Evolutionary conservation across 2,329 filamentous ascomycete genomes (phyloP).

Genomic region (Aspergillus sp.): DNA sequence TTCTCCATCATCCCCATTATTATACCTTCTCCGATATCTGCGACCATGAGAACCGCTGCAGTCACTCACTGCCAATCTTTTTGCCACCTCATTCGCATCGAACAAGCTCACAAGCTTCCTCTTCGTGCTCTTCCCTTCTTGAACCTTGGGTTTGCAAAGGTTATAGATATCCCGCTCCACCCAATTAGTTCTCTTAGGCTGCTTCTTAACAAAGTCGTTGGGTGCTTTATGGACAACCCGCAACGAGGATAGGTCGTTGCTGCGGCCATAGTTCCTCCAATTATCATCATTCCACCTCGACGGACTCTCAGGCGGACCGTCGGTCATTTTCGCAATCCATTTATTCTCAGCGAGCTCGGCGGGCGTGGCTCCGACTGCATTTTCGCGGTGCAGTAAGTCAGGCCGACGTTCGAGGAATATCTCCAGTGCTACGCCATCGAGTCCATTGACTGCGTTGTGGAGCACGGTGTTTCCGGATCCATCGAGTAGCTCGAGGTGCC

Average conservation of each 20-base stretch:
- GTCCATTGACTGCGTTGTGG: slow-evolving; percentile 40
- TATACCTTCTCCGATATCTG: not conserved
- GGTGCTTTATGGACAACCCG: slow-evolving; percentile 1
- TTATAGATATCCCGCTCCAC: slow-evolving; percentile 30
- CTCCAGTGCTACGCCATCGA: slow-evolving; percentile 58
- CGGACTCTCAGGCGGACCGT: slow-evolving; percentile 9
- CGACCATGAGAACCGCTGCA: not conserved
- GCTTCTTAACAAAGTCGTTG: slow-evolving; percentile 8
- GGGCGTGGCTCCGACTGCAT: slow-evolving; percentile 73
- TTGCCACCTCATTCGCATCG: slow-evolving; percentile 63
- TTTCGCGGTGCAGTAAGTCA: slow-evolving; percentile 67
- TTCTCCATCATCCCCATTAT: not conserved
- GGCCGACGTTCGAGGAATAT: slow-evolving; percentile 54
- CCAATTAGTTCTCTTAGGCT: not conserved
- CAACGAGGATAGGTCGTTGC: not conserved
- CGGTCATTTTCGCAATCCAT: slow-evolving; percentile 27
- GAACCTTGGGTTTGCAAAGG: slow-evolving; percentile 29
- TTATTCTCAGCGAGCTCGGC: slow-evolving; percentile 50
- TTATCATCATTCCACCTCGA: not conserved
- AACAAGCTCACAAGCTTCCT: slow-evolving; percentile 56
- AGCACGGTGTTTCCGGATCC: slow-evolving; percentile 45
- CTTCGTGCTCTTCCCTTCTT: slow-evolving; percentile 35
- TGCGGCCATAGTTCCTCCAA: not conserved
- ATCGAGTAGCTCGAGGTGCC: slow-evolving; percentile 46
- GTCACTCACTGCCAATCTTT: slow-evolving; percentile 41